A percentile compares a stretch with the other conserved stretches of the same genome.
Conservation (phyloP, 352 stramenopile genomes). For the Phytopythium vexans region DNA sequence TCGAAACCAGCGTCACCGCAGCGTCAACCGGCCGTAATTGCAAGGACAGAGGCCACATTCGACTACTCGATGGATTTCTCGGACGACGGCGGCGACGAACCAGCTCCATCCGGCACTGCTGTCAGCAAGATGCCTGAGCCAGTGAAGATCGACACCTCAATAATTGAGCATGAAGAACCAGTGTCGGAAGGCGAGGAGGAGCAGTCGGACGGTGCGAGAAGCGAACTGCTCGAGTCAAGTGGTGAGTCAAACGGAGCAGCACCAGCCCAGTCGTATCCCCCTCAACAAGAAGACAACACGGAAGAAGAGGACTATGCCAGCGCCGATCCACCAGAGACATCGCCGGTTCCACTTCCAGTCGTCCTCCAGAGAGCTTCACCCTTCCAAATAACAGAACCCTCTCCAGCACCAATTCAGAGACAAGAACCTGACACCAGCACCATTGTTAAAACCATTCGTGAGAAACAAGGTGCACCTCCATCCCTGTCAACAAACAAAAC, state of each 20-base stretch:
- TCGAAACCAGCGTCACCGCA: constrained; percentile 8
- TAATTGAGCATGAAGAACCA: background rate
- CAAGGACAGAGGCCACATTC: constrained; percentile 30
- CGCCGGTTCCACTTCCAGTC: background rate
- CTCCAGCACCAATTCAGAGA: background rate
- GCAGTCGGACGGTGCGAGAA: constrained; percentile 19
- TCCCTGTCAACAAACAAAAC: no score
- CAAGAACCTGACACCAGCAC: no score
- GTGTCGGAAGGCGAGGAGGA: constrained; percentile 9
- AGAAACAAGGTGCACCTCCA: no score
- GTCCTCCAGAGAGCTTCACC: no score
- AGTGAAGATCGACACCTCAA: no score
- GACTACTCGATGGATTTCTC: constrained; percentile 79
- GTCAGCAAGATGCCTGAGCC: no score
- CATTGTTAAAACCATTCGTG: background rate
- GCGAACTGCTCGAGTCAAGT: constrained; percentile 26
- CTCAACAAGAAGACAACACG: background rate
- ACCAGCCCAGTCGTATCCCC: no score
- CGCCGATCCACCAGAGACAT: background rate
- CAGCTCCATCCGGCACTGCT: background rate
- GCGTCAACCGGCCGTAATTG: background rate
- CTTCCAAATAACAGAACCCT: background rate
- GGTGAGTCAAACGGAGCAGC: constrained; percentile 2
- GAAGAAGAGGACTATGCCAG: no score
- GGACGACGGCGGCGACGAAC: constrained; percentile 27